A percentile compares a stretch with the other conserved stretches of the same genome.
Conservation (phyloP, 495 filamentous ascomycete genomes). For the Aspergillus ellipticus region DNA sequence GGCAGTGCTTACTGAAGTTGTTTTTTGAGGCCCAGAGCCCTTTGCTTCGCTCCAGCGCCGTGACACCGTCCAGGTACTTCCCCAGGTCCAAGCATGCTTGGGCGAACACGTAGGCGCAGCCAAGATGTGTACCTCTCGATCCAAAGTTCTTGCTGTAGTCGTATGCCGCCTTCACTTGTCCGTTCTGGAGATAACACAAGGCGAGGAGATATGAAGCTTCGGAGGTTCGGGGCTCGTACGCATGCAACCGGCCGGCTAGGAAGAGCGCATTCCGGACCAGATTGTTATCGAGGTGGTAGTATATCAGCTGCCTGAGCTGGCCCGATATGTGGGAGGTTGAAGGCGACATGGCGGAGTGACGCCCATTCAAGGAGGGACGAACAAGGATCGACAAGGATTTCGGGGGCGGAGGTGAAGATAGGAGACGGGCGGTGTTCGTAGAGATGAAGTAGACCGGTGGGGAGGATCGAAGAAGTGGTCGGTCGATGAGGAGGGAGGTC, state of each 20-base stretch:
- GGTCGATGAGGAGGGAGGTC: neutral
- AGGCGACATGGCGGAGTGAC: slow-evolving; percentile 61
- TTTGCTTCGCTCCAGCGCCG: slow-evolving; percentile 72
- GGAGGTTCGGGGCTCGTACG: slow-evolving; percentile 70
- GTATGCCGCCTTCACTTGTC: slow-evolving; percentile 70
- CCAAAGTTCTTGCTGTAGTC: slow-evolving; percentile 65
- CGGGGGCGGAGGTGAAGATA: slow-evolving; percentile 7
- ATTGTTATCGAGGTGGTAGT: slow-evolving; percentile 92
- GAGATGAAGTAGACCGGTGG: neutral
- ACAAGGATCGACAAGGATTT: neutral
- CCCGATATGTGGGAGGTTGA: slow-evolving; percentile 59
- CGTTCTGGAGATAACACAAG: slow-evolving; percentile 76
- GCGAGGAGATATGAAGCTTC: slow-evolving; percentile 82
- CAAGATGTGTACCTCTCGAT: slow-evolving; percentile 66
- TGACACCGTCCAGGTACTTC: slow-evolving; percentile 72
- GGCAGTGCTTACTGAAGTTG: slow-evolving; percentile 58
- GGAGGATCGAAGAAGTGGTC: neutral
- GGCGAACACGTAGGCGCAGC: slow-evolving; percentile 88
- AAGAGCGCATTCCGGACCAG: slow-evolving; percentile 85
- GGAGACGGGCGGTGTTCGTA: slow-evolving; percentile 7
- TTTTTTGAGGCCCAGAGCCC: slow-evolving; percentile 66
- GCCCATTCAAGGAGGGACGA: neutral
- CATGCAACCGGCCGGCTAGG: slow-evolving; percentile 78
- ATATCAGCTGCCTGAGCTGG: slow-evolving; percentile 79
- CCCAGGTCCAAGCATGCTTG: slow-evolving; percentile 80